phyloP scores from a whole-genome alignment of 1,284 basidiomycete genomes.

The Hemileia vastatrix region DNA sequence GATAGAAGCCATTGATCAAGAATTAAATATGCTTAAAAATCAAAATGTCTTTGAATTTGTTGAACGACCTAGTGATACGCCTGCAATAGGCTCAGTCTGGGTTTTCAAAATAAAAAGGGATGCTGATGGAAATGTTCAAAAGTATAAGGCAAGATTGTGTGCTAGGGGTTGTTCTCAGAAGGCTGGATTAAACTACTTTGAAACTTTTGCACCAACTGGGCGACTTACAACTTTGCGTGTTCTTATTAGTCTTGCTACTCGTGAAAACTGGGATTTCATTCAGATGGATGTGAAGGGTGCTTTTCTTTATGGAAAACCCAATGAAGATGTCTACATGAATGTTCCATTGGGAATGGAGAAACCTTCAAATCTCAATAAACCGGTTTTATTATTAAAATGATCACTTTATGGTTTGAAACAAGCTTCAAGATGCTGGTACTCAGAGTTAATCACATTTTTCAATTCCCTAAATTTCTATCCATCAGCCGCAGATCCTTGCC shows the following conservation, averaged over 20 bases:
- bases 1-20: not conserved
- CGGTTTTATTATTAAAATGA: not conserved
- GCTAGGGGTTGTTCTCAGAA: not conserved
- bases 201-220: conserved; percentile 5
- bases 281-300: not conserved
- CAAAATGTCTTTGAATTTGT: not conserved
- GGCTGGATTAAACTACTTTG: not conserved
- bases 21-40: not conserved
- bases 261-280: not conserved
- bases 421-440: not conserved
- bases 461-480: not conserved
- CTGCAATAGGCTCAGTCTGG: not conserved
- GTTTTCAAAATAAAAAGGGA: not conserved
- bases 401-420: conserved; percentile 1
- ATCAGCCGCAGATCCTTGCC: not conserved
- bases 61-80: not conserved
- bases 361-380: too few relatives aligned
- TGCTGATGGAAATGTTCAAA: not conserved
- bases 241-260: not conserved
- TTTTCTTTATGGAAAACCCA: not conserved
- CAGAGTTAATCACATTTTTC: not conserved
- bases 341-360: not conserved
- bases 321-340: not conserved
- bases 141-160: not conserved
- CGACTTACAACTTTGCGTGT: not conserved